Percentiles rank a stretch among this genome's conserved stretches.
phyloP scores from a whole-genome alignment of 2,329 filamentous ascomycete species.

The Pseudopithomyces maydicus region DNA sequence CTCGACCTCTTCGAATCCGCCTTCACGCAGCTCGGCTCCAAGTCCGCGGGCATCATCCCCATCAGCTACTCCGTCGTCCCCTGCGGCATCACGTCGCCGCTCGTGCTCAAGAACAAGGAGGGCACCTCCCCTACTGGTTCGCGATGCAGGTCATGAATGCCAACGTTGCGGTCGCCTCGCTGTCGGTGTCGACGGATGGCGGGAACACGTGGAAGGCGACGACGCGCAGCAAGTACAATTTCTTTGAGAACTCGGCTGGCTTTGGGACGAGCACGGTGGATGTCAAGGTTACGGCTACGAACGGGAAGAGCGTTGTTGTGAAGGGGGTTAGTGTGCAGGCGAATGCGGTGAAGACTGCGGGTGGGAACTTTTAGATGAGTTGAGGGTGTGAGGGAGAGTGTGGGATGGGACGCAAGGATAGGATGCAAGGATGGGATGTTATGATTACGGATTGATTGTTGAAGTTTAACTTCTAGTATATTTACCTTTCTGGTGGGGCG shows the following conservation, averaged over 20 bases:
- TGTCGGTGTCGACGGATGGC: constrained; percentile 67
- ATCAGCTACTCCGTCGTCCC: constrained; percentile 57
- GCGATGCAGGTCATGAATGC: constrained; percentile 69
- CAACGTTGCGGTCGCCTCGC: constrained; percentile 59
- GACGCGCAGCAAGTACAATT: constrained; percentile 59
- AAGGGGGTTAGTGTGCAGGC: constrained; percentile 55
- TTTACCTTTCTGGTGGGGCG: too few species aligned
- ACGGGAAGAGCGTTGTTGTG: constrained; percentile 58
- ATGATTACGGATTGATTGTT: not conserved
- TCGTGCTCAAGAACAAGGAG: constrained; percentile 60
- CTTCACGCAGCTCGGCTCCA: constrained; percentile 54
- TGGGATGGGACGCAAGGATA: not conserved
- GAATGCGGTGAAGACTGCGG: constrained; percentile 29
- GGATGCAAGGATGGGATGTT: not conserved
- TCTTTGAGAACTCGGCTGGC: constrained; percentile 64
- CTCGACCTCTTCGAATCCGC: constrained; percentile 61
- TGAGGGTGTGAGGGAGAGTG: not conserved
- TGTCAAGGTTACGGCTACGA: constrained; percentile 60
- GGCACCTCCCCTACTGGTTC: constrained; percentile 61
- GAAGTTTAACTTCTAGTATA: too few species aligned
- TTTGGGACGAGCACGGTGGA: constrained; percentile 61
- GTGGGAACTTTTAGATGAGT: constrained; percentile 36
- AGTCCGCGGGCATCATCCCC: constrained; percentile 54
- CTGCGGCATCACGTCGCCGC: constrained; percentile 57
- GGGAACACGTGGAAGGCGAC: constrained; percentile 65